Percentiles rank a stretch among this genome's conserved stretches.
These are phyloP conservation scores for Penicillium chermesinum DNA, from an alignment of 495 filamentous ascomycete genomes.

Conservation along the genomic window DNA sequence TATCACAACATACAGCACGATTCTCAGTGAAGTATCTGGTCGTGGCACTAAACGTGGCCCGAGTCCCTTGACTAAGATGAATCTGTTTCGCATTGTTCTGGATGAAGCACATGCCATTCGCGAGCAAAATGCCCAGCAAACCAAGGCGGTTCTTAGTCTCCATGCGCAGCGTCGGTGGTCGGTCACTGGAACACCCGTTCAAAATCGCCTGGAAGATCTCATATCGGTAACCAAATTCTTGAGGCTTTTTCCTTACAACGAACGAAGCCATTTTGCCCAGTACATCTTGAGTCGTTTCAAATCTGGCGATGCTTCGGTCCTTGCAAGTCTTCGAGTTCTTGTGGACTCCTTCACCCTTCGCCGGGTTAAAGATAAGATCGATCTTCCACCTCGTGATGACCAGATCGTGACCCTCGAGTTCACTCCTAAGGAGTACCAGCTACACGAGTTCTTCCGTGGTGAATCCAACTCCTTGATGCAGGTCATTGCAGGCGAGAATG, in stretches of 20 bases:
- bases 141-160: constrained; percentile 77
- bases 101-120: constrained; percentile 96
- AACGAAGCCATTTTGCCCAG: constrained; percentile 64
- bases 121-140: constrained; percentile 72
- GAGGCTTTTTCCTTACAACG: constrained; percentile 79
- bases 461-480: constrained; percentile 59
- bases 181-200: constrained; percentile 86
- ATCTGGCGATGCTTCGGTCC: constrained; percentile 69
- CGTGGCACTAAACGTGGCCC: constrained; percentile 50
- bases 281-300: constrained; percentile 78
- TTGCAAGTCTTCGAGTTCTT: constrained; percentile 81
- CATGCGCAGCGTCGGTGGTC: constrained; percentile 85
- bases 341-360: constrained; percentile 89
- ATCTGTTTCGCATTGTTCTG: constrained; percentile 92
- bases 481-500: constrained; percentile 46
- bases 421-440: constrained; percentile 44
- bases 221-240: constrained; percentile 87
- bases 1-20: constrained; percentile 84
- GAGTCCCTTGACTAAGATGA: constrained; percentile 66
- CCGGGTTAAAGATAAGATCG: constrained; percentile 86
- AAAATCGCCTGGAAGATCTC: constrained; percentile 89
- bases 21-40: constrained; percentile 69
- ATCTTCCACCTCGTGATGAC: constrained; percentile 71
- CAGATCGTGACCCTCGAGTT: constrained; percentile 59
- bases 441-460: constrained; percentile 58